Base-by-base conservation (phyloP, 768 basidiomycete genomes). In the Candolleomyces aberdarensis region DNA sequence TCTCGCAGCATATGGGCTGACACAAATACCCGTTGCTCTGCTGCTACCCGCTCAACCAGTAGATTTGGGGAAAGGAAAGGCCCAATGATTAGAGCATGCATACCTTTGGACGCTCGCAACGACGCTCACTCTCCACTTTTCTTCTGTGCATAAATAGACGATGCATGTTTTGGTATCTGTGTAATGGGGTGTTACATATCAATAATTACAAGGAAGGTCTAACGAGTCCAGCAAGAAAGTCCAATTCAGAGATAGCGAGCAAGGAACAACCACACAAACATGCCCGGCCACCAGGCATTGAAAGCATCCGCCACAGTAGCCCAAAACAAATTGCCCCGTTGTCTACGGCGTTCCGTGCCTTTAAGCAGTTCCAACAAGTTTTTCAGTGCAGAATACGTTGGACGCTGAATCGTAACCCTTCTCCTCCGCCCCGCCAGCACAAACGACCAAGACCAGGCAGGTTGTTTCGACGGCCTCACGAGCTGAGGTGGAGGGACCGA, bases 391-490 rank as follows among this genome's bases (percentile, higher is more conserved):
- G 44, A 54, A 15, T 49, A 13, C 13, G 47, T 62, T 5, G 85
- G 85, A 31, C 78, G 58, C 5, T 74, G 70, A 14, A 88, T 19
- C 17, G 79, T 76, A 61, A 89, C 67, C n/a, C 83, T 80, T 62
- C 86, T 78, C 17, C 83, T 75, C 31, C 83, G 77, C 0, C 85
- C 85, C 29, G 76, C 69, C 57, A 87, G 76, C 22, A 78, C 76
- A 66, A 89, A 88, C 17, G 81, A 76, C 78, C 81, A 83, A 19
- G 80, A 77, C 76, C 79, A 83, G 44, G 73, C 70, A 69, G 75
- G 72, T 15, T 36, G 46, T 19, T 46, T 29, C 31, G 46, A 54
- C 49, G 65, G 59, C 49, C 68, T 67, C 58, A 29, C 58, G 31
- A 40, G 60, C 52, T 26, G 68, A 73, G 20, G 66, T 61, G 22